Conservation (phyloP, 192 early-diverging fungal genomes). For the Umbelopsis sp. region DNA sequence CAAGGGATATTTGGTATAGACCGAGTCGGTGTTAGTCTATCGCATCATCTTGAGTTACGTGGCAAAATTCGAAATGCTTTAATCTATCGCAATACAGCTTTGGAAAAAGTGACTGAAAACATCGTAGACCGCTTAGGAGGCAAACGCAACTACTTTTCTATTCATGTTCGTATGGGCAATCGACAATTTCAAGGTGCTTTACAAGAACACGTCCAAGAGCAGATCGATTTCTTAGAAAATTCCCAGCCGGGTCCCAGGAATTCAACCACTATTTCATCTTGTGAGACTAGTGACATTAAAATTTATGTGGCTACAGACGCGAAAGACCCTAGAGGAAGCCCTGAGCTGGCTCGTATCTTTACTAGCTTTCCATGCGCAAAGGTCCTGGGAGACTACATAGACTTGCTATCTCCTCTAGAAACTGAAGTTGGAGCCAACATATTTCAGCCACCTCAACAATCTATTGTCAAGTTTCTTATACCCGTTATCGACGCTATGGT, state of each 20-base stretch:
- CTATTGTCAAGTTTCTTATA: slow-evolving; percentile 22
- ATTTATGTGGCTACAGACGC: slow-evolving; percentile 57
- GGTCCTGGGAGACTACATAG: slow-evolving; percentile 39
- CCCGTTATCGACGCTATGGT: slow-evolving; percentile 40
- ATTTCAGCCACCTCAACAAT: slow-evolving; percentile 27
- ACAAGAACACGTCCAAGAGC: background rate
- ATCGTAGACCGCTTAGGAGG: slow-evolving; percentile 52
- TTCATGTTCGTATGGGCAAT: slow-evolving; percentile 42
- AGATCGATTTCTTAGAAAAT: background rate
- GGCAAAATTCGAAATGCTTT: slow-evolving; percentile 38
- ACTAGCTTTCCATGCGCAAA: slow-evolving; percentile 44
- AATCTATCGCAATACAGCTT: slow-evolving; percentile 42
- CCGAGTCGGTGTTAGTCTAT: slow-evolving; percentile 37
- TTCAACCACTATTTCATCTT: background rate
- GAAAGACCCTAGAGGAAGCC: slow-evolving; percentile 40
- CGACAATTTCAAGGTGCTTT: slow-evolving; percentile 8
- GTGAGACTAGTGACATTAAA: background rate
- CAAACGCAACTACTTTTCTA: slow-evolving; percentile 35
- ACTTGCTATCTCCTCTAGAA: slow-evolving; percentile 35
- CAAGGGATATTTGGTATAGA: slow-evolving; percentile 47
- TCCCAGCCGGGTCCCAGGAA: background rate
- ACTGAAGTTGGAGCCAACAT: background rate
- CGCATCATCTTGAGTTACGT: slow-evolving; percentile 38
- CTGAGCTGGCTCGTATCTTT: slow-evolving; percentile 33
- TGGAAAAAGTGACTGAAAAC: slow-evolving; percentile 41